Conservation (phyloP, 2,329 filamentous ascomycete species). For the Talaromyces sp. region DNA sequence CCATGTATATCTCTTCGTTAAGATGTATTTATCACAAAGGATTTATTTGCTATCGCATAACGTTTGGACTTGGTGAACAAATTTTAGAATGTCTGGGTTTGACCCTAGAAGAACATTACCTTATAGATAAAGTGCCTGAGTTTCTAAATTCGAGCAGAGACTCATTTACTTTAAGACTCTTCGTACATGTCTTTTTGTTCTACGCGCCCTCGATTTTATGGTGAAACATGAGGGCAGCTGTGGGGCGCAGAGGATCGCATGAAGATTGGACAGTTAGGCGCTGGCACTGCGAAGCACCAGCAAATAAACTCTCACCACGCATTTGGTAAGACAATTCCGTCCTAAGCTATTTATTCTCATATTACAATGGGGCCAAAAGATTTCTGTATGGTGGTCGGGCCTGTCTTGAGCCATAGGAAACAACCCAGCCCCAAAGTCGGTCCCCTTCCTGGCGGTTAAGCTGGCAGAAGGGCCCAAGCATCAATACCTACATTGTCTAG, state of each 20-base stretch:
- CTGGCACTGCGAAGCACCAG: not conserved
- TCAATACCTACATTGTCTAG: not conserved
- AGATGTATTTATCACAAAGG: conserved; percentile 27
- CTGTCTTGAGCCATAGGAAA: too few relatives aligned
- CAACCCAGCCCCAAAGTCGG: too few relatives aligned
- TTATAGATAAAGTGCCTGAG: not conserved
- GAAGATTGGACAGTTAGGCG: not conserved
- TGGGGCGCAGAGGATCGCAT: not conserved
- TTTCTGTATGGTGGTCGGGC: too few relatives aligned
- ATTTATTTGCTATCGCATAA: not conserved
- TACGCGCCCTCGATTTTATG: not conserved
- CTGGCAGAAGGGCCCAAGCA: not conserved
- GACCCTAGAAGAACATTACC: too few relatives aligned
- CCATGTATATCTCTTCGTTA: conserved; percentile 27
- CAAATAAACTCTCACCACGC: not conserved
- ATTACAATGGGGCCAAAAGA: not conserved
- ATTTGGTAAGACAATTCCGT: not conserved
- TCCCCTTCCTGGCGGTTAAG: not conserved
- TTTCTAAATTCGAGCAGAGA: not conserved
- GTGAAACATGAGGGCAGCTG: not conserved
- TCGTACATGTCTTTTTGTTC: not conserved
- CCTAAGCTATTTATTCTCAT: not conserved
- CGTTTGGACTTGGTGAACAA: not conserved
- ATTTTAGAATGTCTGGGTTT: too few relatives aligned
- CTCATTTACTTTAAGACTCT: too few relatives aligned